Evolutionary conservation across 805 yeast species (phyloP), one percentile per base, ranked within the genome.

Genomic region (Jamesozyma piceae): DNA sequence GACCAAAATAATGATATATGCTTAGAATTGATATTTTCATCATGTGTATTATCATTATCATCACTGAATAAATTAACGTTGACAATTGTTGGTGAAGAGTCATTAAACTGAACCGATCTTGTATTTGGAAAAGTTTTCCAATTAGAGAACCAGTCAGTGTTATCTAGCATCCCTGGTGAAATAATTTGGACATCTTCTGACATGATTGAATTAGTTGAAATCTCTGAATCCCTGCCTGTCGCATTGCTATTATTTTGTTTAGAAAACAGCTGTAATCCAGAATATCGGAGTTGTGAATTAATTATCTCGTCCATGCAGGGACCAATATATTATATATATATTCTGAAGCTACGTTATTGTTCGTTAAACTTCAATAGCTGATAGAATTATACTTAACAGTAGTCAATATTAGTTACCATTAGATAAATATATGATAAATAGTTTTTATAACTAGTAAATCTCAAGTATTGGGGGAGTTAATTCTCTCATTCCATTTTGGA

Each of bases 71-170:
- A 29, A 19, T 48, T 54, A 1, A 42, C 47, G n/a, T 47, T 46
- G 0, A 51, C 56, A 10, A 56, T 49, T 2, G 59, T 55, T 5
- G 62, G 63, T 1, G 64, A 56, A 28, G 47, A 50, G 29, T 54
- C 63, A 40, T 54, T 45, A 15, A 56, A 39, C 5, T 37, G 20
- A 3, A 30, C 33, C 2, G 14, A 20, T 26, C 31, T 44, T 76
- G 72, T 4, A 11, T 15, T 8, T n/a, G 33, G 33, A 29, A 13
- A 29, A 29, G 5, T 5, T 29, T 29, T 29, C 32, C 32, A 13
- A 29, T n/a, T n/a, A n/a, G 32, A 13, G 32, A 29, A 29, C 14
- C 17, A 11, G 18, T 31, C 19, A 19, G 13, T 30, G 11, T 30
- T 14, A 6, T 13, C 17, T 9, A 30, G 5, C n/a, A 14, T 15